Conservation (phyloP, 345 rosid genomes). For the Corymbia maculata region DNA sequence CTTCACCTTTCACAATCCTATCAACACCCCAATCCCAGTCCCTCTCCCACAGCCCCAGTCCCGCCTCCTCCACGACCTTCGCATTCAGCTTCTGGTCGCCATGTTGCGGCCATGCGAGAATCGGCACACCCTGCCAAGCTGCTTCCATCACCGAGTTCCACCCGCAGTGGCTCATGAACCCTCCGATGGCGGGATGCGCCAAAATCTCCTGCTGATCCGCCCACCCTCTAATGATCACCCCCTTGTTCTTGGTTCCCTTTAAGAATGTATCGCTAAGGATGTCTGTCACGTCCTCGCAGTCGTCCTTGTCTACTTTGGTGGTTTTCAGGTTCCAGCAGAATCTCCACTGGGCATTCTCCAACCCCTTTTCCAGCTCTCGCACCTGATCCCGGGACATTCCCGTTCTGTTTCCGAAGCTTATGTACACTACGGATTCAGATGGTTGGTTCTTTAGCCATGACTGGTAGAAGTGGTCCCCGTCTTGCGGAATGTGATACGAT, state of each 20-base stretch:
- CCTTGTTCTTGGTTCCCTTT: constrained; percentile 3
- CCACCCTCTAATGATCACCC: constrained; percentile 28
- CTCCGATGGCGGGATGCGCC: constrained; percentile 19
- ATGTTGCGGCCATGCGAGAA: constrained; percentile 29
- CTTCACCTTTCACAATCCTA: constrained; percentile 17
- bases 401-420: constrained; percentile 37
- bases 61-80: constrained; percentile 8
- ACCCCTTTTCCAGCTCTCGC: constrained; percentile 32
- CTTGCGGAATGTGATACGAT: constrained; percentile 6
- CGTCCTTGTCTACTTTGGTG: constrained; percentile 22
- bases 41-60: constrained; percentile 17
- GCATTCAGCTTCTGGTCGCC: constrained; percentile 43
- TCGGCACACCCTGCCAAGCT: constrained; percentile 15
- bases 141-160: constrained; percentile 37
- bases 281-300: constrained; percentile 16
- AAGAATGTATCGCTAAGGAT: constrained; percentile 18
- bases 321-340: constrained; percentile 35
- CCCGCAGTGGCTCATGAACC: constrained; percentile 10
- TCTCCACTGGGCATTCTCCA: constrained; percentile 9
- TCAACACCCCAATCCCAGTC: constrained; percentile 17
- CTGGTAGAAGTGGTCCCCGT: neutral
- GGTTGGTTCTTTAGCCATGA: constrained; percentile 31
- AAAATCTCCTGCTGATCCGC: constrained; percentile 28
- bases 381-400: constrained; percentile 19
- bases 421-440: constrained; percentile 21